A percentile compares a stretch with the other conserved stretches of the same genome.
These are phyloP conservation scores for Megacollybia marginata DNA, from an alignment of 768 basidiomycete genomes.

Conservation along the genomic window DNA sequence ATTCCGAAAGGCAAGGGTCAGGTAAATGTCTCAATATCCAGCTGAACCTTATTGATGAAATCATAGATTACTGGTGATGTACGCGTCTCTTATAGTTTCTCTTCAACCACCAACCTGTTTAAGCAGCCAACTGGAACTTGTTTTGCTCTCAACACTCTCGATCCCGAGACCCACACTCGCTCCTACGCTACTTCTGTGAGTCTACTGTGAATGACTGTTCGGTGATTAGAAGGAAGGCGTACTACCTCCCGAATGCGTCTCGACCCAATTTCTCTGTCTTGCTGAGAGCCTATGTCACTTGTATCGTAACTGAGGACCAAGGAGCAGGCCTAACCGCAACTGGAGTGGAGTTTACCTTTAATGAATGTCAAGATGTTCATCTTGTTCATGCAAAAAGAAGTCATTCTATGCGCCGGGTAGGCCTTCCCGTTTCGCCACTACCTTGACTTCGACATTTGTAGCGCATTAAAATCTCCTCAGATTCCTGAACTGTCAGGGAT, in stretches of 20 bases:
- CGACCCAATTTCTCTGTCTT: conserved; percentile 12
- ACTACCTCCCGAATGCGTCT: conserved; percentile 11
- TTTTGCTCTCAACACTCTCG: conserved; percentile 14
- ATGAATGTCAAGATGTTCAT: conserved; percentile 13
- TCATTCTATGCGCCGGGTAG: conserved; percentile 39
- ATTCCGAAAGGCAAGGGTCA: too few species aligned
- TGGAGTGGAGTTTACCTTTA: conserved; percentile 37
- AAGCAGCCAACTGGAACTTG: conserved; percentile 17
- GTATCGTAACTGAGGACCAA: conserved; percentile 7
- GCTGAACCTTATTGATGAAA: too few species aligned
- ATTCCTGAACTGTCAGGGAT: conserved; percentile 55
- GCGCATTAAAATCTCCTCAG: conserved; percentile 37
- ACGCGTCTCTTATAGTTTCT: too few species aligned
- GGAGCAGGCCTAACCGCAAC: conserved; percentile 26
- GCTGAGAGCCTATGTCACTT: conserved; percentile 18
- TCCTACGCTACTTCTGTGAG: conserved; percentile 23
- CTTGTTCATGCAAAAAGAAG: conserved; percentile 38
- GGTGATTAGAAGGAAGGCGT: conserved; percentile 10
- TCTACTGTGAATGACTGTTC: conserved; percentile 3
- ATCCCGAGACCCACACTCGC: conserved; percentile 19
- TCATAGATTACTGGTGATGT: too few species aligned
- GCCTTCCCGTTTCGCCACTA: neutral
- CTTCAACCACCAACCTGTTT: neutral
- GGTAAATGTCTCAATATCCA: too few species aligned
- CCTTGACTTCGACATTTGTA: conserved; percentile 1